These are phyloP conservation scores for Xerocomus alliaceus DNA, from an alignment of 1,284 basidiomycete species.

Conservation along the genomic window DNA sequence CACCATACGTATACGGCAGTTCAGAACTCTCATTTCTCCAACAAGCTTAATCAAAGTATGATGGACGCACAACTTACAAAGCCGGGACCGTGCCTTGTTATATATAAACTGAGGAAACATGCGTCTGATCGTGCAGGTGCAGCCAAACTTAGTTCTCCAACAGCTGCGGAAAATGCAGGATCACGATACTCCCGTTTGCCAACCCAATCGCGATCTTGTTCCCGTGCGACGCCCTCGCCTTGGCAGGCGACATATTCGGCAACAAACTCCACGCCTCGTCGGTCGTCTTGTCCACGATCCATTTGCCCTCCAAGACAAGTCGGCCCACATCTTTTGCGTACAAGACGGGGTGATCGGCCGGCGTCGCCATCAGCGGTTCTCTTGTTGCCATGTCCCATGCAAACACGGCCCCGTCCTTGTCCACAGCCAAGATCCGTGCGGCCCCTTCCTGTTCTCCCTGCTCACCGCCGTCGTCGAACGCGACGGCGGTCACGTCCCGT, in stretches of 20 bases:
- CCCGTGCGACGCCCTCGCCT: constrained; percentile 28
- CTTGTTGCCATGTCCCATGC: constrained; percentile 38
- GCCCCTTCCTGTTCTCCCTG: not conserved
- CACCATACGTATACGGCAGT: too few species aligned
- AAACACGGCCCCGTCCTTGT: constrained; percentile 32
- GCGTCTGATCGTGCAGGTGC: too few species aligned
- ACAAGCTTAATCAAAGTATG: too few species aligned
- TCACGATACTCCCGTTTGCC: constrained; percentile 40
- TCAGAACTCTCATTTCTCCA: too few species aligned
- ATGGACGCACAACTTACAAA: too few species aligned
- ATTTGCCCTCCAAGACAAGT: constrained; percentile 31
- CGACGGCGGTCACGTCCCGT: constrained; percentile 28
- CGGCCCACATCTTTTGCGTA: constrained; percentile 17
- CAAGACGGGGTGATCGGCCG: constrained; percentile 25
- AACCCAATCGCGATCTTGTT: constrained; percentile 36
- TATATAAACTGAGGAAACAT: too few species aligned
- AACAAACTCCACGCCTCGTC: constrained; percentile 22
- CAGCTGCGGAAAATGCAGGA: constrained; percentile 30
- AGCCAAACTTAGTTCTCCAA: not conserved
- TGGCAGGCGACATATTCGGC: constrained; percentile 41
- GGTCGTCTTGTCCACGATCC: constrained; percentile 32
- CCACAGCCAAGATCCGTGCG: constrained; percentile 33
- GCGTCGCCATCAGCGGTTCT: constrained; percentile 26
- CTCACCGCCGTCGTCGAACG: constrained; percentile 25
- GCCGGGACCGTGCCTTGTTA: too few species aligned